Evolutionary conservation across 2,329 filamentous ascomycete species (phyloP), one percentile per base, ranked within the genome.

Genomic region (Fusarium oxysporum): DNA sequence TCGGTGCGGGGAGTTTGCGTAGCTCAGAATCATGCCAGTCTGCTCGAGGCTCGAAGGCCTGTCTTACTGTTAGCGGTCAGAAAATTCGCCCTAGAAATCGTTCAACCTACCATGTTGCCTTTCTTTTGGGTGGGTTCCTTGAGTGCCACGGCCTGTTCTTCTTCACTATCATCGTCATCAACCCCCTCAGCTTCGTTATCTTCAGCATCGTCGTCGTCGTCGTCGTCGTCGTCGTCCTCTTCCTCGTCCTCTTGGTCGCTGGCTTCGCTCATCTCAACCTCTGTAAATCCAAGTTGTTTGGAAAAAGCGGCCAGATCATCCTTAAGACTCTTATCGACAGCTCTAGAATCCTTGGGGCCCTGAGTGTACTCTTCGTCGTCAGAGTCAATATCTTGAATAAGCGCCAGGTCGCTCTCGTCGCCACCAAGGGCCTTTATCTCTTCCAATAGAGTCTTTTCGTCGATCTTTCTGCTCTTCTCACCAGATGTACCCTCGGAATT

Each of bases 351-450:
- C 50, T 71, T 73, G 23, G 81, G 74, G 44, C 78, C 79, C 47
- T 79, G 76, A n/a, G 68, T 72, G 45, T 78, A 76, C 25, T 78
- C 81, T 56, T 83, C 81, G 62, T 84, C 82, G 23, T 84, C 83
- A 8, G 84, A 85, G 38, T 83, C 81, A 17, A 84, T 82, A 65
- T 87, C 88, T 45, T 85, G 87, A 59, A 92, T 86, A 38, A 92
- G 85, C 40, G 89, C 87, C 47, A 91, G 79, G 71, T 92, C 91
- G 45, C 89, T 85, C 79, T 92, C 89, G 59, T 91, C 89, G 19
- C 91, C 91, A 7, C 90, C 91, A 4, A 93, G 83, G 19, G 89
- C 89, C 71, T 86, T 84, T 69, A 92, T 92, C 76, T 92, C 91
- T 62, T 89, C 86, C 12, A 92, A 81, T 8, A 92, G 82, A 17